Conservation (phyloP, 352 stramenopile genomes). For the Pythium vanterpoolii region DNA sequence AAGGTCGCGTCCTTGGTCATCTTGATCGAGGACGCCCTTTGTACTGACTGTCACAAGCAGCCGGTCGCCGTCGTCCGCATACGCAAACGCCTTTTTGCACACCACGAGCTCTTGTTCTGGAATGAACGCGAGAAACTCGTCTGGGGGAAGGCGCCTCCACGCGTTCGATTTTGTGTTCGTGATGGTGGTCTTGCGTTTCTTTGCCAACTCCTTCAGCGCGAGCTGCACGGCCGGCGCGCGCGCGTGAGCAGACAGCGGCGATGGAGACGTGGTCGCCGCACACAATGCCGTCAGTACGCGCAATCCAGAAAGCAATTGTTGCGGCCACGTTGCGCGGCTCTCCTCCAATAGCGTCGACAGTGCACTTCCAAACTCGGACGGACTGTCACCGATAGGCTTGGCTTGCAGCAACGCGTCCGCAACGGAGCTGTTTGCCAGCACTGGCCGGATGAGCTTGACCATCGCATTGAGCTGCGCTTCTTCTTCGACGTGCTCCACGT, state of each 20-base stretch:
- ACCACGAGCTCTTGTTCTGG: slow-evolving; percentile 26
- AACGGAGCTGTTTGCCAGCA: slow-evolving; percentile 39
- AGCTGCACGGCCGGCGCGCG: slow-evolving; percentile 30
- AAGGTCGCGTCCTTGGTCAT: slow-evolving; percentile 25
- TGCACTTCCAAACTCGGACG: slow-evolving; percentile 14
- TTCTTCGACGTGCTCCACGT: slow-evolving; percentile 43
- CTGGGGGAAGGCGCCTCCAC: slow-evolving; percentile 34
- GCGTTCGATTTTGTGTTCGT: background rate
- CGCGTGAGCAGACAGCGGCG: background rate
- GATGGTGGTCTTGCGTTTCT: slow-evolving; percentile 16
- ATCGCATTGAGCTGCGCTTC: slow-evolving; percentile 54
- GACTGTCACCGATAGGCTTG: background rate
- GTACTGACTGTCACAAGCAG: slow-evolving; percentile 46
- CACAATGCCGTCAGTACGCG: slow-evolving; percentile 51
- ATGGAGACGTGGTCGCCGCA: slow-evolving; percentile 14
- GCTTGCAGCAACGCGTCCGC: slow-evolving; percentile 27
- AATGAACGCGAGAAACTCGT: slow-evolving; percentile 41
- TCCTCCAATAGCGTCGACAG: slow-evolving; percentile 9
- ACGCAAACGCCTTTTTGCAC: slow-evolving; percentile 55
- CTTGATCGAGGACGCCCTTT: slow-evolving; percentile 26
- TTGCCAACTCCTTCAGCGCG: slow-evolving; percentile 48
- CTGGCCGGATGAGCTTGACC: slow-evolving; percentile 56
- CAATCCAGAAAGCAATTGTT: slow-evolving; percentile 41
- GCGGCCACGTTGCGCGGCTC: slow-evolving; percentile 28
- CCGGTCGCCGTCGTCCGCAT: slow-evolving; percentile 32